A percentile compares a stretch with the other conserved stretches of the same genome.
Conservation (phyloP, 768 basidiomycete species). For the Leccinum rimulosum region DNA sequence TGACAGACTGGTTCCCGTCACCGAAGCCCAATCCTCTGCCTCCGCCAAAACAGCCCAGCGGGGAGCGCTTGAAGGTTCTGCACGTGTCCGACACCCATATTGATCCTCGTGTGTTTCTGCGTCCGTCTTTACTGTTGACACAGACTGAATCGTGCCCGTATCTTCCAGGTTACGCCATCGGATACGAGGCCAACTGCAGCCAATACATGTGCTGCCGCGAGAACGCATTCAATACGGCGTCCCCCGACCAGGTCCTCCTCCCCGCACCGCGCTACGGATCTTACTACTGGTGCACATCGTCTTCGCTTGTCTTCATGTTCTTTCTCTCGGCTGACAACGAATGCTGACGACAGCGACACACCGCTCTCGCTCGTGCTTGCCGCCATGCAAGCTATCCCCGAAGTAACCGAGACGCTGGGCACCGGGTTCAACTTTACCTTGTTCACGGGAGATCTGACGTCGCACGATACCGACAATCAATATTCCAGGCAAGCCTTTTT, state of each 20-base stretch:
- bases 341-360: slow-evolving; percentile 44
- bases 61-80: slow-evolving; percentile 46
- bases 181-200: slow-evolving; percentile 68
- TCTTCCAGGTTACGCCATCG: slow-evolving; percentile 58
- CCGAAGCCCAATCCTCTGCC: slow-evolving; percentile 50
- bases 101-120: slow-evolving; percentile 42
- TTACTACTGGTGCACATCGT: slow-evolving; percentile 10
- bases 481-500: slow-evolving; percentile 46
- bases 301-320: no score
- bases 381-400: slow-evolving; percentile 63
- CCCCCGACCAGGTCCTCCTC: slow-evolving; percentile 44
- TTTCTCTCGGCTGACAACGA: not conserved
- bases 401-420: slow-evolving; percentile 55
- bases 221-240: slow-evolving; percentile 44
- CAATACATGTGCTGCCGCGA: slow-evolving; percentile 60
- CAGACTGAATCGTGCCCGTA: not conserved
- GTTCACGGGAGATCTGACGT: slow-evolving; percentile 73
- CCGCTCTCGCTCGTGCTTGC: slow-evolving; percentile 56
- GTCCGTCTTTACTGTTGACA: no score
- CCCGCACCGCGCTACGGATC: slow-evolving; percentile 67
- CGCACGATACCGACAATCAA: slow-evolving; percentile 68
- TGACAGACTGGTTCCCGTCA: slow-evolving; percentile 49
- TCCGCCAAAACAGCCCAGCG: slow-evolving; percentile 39
- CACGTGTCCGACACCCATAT: slow-evolving; percentile 51
- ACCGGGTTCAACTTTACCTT: slow-evolving; percentile 63